Base-by-base conservation (phyloP, 768 basidiomycete species). In the Xerocomus spinulosus region DNA sequence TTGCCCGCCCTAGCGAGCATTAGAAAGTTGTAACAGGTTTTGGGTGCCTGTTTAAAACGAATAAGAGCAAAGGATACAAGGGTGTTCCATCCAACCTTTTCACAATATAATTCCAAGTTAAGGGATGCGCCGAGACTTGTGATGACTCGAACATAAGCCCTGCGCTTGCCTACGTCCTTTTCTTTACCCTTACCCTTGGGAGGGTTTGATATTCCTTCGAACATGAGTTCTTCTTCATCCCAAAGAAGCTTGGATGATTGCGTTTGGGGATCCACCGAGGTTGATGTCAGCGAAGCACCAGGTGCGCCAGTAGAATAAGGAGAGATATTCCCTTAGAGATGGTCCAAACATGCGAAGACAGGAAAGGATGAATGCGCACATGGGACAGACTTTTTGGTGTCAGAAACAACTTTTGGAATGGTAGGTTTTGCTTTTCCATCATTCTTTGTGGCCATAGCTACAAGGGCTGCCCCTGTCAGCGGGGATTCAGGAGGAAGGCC, bases 171-270 rank as follows among this genome's bases (percentile, higher is more conserved):
- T 17, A 93, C 75, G 53, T 95, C 91, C 61, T 94, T 95, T 61
- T 94, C 93, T 67, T 97, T 98, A 2, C 84, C 85, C 67, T 92
- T 92, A 1, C 87, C 84, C 66, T 89, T 91, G 2, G 73, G 74
- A 13, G 83, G 82, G 49, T 85, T 85, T 12, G 83, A 75, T 55
- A 99, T 83, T 28, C 89, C 88, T 67, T 97, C 95, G 56, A 94
- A 99, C 96, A 99, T 99, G 14, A 94, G 73, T 63, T 98, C 95
- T 68, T 99, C 96, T 81, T 98, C 96, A 66, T 99, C 94, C 82
- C 93, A 94, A n/a, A 98, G 71, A 4, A 96, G 79, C 57, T 87
- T 83, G 40, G 93, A 83, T 37, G 70, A 69, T 36, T 61, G 56
- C 3, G 77, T 79, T 48, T 82, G 80, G 12, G 92, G 85, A 55